A percentile compares a stretch with the other conserved stretches of the same genome.
Evolutionary conservation across 352 stramenopile genomes (phyloP).

Genomic region (Phytopythium sindhum): DNA sequence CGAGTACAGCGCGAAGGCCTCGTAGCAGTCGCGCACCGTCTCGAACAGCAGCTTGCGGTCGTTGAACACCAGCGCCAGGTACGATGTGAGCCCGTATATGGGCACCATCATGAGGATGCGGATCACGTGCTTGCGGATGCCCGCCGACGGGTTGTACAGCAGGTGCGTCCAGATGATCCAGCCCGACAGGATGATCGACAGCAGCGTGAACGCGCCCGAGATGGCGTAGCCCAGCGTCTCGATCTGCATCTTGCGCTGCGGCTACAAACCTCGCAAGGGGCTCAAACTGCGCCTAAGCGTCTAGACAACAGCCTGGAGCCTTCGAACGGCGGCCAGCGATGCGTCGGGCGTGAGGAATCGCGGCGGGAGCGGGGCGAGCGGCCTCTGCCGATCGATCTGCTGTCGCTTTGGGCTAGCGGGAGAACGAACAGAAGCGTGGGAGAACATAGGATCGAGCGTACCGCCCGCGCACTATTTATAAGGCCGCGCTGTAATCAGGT

Average conservation of each 20-base stretch:
- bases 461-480: background rate
- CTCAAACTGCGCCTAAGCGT: too few relatives aligned
- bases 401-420: too few relatives aligned
- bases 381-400: background rate
- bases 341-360: too few relatives aligned
- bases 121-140: constrained; percentile 90
- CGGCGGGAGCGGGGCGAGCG: too few relatives aligned
- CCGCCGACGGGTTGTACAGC: constrained; percentile 76
- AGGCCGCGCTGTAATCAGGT: constrained; percentile 1
- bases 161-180: constrained; percentile 89
- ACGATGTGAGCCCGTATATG: constrained; percentile 91
- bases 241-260: constrained; percentile 54
- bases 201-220: constrained; percentile 83
- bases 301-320: background rate
- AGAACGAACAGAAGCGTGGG: too few relatives aligned
- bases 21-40: constrained; percentile 91
- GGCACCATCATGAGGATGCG: constrained; percentile 94
- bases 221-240: constrained; percentile 87
- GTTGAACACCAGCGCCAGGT: constrained; percentile 88
- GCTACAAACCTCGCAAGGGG: background rate
- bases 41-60: constrained; percentile 89
- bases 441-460: background rate
- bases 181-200: constrained; percentile 76
- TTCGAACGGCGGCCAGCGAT: too few relatives aligned
- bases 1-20: constrained; percentile 92